A percentile compares a stretch with the other conserved stretches of the same genome.
Evolutionary conservation across 345 rosid species (phyloP).

Genomic region (Eucalyptus regnans): DNA sequence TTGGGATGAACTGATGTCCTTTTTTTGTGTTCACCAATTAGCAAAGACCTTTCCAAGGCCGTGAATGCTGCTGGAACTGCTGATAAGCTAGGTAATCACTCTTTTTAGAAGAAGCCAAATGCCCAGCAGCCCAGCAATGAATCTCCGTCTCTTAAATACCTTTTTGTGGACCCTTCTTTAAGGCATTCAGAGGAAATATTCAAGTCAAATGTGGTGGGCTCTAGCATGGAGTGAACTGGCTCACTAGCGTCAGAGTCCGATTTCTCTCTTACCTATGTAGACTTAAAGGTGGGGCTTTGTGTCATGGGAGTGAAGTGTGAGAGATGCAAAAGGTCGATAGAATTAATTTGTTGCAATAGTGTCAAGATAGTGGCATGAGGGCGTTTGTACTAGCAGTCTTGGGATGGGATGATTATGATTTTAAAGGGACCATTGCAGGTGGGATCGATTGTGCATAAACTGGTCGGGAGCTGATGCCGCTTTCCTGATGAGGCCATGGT

Average conservation of each 20-base stretch:
- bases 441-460: neutral
- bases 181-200: neutral
- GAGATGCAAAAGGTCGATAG: neutral
- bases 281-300: neutral
- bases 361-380: neutral
- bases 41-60: neutral
- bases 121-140: neutral
- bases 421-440: neutral
- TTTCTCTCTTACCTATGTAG: neutral
- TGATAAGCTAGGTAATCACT: neutral
- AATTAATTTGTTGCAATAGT: neutral
- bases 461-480: neutral
- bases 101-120: neutral
- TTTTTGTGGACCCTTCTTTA: neutral
- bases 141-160: neutral
- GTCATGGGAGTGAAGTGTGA: neutral
- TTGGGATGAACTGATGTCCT: neutral
- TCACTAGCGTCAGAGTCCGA: neutral
- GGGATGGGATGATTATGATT: neutral
- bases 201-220: neutral
- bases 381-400: neutral
- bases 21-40: neutral
- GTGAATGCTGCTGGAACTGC: neutral
- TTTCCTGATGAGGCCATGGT: neutral
- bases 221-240: neutral